Percentiles rank a stretch among this genome's conserved stretches.
Conservation (phyloP, 2,329 filamentous ascomycete species). For the Talaromyces piceae region DNA sequence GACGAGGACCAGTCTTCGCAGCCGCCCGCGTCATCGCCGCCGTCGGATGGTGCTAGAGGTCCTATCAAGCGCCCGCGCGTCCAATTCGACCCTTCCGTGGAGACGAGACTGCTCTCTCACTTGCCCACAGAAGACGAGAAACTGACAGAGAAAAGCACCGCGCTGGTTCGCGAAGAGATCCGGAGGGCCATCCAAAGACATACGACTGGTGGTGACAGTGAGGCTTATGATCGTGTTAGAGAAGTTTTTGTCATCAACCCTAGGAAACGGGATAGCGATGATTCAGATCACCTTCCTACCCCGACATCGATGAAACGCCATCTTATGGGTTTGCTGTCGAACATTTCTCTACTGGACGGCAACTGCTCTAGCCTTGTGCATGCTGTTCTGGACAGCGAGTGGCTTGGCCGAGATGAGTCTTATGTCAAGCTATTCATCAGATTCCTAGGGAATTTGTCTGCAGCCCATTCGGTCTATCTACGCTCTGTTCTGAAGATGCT, state of each 20-base stretch:
- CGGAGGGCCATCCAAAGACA: constrained; percentile 50
- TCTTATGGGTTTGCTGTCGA: constrained; percentile 50
- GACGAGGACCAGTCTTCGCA: constrained; percentile 28
- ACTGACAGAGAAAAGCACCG: constrained; percentile 46
- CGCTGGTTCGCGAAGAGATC: constrained; percentile 56
- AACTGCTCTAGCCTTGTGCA: constrained; percentile 52
- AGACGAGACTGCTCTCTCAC: constrained; percentile 12
- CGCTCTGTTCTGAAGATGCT: constrained; percentile 69
- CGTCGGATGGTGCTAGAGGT: constrained; percentile 22
- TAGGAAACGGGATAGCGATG: constrained; percentile 30
- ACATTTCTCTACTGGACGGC: constrained; percentile 48
- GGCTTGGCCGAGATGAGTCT: constrained; percentile 54
- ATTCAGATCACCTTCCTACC: constrained; percentile 41
- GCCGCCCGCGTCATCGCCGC: constrained; percentile 23
- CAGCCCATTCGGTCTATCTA: constrained; percentile 74
- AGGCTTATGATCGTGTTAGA: constrained; percentile 50
- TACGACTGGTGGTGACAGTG: constrained; percentile 44
- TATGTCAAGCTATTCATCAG: constrained; percentile 52
- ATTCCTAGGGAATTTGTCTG: constrained; percentile 60
- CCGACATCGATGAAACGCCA: constrained; percentile 50
- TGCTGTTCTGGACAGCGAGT: constrained; percentile 51
- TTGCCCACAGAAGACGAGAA: constrained; percentile 30
- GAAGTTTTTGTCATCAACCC: constrained; percentile 45
- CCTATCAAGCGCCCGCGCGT: constrained; percentile 37
- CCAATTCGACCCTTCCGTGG: constrained; percentile 35